These are phyloP conservation scores for Trichosporon inkin DNA, from an alignment of 1,284 basidiomycete genomes.

Conservation along the genomic window DNA sequence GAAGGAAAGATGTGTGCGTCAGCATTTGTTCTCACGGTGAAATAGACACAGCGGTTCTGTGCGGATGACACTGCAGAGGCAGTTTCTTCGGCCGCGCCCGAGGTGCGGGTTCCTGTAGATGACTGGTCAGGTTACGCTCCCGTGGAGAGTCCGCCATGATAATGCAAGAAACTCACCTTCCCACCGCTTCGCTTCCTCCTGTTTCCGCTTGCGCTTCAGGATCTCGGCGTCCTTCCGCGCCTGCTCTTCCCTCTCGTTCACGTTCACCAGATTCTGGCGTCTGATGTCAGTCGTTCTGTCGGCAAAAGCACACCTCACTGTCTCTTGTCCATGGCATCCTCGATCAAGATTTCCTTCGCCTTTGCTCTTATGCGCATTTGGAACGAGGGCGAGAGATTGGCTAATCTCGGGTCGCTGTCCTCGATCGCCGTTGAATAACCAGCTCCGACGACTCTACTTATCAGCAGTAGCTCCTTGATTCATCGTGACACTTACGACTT, in stretches of 20 bases:
- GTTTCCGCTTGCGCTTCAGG: conserved; percentile 50
- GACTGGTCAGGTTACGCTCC: conserved; percentile 7
- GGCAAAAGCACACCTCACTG: conserved; percentile 39
- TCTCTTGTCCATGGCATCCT: conserved; percentile 55
- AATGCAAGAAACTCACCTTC: conserved; percentile 48
- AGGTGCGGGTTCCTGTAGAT: neutral
- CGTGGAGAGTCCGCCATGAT: neutral
- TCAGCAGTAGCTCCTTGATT: neutral
- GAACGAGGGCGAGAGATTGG: conserved; percentile 48
- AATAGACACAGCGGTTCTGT: neutral
- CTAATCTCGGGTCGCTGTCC: conserved; percentile 50
- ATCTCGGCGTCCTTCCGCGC: conserved; percentile 53
- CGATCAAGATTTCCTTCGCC: conserved; percentile 56
- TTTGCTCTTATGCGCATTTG: conserved; percentile 52
- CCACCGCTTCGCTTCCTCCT: conserved; percentile 55
- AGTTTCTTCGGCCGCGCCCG: neutral
- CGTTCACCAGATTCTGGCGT: conserved; percentile 51
- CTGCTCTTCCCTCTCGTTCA: conserved; percentile 57
- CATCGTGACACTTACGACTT: conserved; percentile 37
- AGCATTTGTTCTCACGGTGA: conserved; percentile 26
- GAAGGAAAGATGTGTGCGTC: conserved; percentile 23
- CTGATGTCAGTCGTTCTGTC: neutral
- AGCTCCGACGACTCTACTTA: conserved; percentile 33
- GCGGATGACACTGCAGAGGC: neutral
- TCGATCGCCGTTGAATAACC: conserved; percentile 46